A percentile compares a stretch with the other conserved stretches of the same genome.
phyloP scores from a whole-genome alignment of 2,329 filamentous ascomycete genomes.

The Microdochium bolleyi region DNA sequence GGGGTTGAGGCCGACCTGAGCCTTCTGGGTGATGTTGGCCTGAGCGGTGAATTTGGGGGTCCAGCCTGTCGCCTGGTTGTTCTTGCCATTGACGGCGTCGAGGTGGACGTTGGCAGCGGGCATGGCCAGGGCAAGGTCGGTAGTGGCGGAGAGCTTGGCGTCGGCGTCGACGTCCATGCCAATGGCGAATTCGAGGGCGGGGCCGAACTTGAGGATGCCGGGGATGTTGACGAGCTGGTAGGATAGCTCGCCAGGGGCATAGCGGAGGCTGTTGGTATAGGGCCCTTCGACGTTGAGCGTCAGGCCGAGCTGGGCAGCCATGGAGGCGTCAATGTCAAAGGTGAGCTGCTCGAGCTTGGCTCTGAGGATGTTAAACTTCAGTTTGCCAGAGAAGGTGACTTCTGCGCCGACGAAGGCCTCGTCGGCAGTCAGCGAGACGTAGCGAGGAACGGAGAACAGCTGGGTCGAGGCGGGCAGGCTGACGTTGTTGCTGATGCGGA shows the following conservation, averaged over 20 bases:
- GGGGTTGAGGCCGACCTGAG: slow-evolving; percentile 22
- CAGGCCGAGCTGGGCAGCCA: slow-evolving; percentile 26
- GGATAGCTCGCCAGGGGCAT: slow-evolving; percentile 24
- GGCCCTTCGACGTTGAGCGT: slow-evolving; percentile 22
- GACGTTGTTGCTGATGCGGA: slow-evolving; percentile 15
- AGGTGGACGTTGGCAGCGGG: slow-evolving; percentile 27
- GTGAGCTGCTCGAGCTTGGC: slow-evolving; percentile 25
- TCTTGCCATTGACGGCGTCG: slow-evolving; percentile 22
- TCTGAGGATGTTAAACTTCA: slow-evolving; percentile 29
- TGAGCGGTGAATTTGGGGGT: slow-evolving; percentile 12
- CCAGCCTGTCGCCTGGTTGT: slow-evolving; percentile 24
- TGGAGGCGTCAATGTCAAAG: slow-evolving; percentile 31
- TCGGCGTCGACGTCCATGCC: slow-evolving; percentile 26
- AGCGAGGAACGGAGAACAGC: slow-evolving; percentile 18
- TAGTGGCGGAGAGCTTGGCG: slow-evolving; percentile 20
- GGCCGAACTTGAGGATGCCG: slow-evolving; percentile 27
- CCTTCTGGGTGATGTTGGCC: slow-evolving; percentile 22
- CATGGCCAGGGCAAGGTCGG: slow-evolving; percentile 21
- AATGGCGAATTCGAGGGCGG: slow-evolving; percentile 25
- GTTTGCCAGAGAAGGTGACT: slow-evolving; percentile 30
- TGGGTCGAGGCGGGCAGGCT: slow-evolving; percentile 1
- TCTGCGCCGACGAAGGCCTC: slow-evolving; percentile 23
- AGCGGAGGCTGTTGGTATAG: slow-evolving; percentile 23
- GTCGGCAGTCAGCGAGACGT: slow-evolving; percentile 25
- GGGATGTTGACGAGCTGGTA: slow-evolving; percentile 30